phyloP scores from a whole-genome alignment of 1,284 basidiomycete species.

The Irpex sp. region DNA sequence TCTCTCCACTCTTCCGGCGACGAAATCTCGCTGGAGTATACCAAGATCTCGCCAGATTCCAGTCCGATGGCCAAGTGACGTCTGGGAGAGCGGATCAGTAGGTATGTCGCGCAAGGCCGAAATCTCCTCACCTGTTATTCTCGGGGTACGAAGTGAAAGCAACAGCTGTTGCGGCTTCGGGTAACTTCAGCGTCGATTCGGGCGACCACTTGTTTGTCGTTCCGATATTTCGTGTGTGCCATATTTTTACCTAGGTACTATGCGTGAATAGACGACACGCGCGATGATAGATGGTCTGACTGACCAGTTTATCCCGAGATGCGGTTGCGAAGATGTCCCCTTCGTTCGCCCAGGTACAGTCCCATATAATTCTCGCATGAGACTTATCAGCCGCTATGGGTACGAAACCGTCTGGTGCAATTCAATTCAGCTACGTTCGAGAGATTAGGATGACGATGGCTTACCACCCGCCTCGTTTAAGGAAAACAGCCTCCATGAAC shows the following conservation, averaged over 20 bases:
- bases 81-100: conserved; percentile 30
- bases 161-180: conserved; percentile 70
- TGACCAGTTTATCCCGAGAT: conserved; percentile 92
- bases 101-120: neutral
- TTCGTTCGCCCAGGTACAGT: conserved; percentile 80
- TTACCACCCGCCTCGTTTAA: conserved; percentile 35
- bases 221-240: conserved; percentile 38
- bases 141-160: conserved; percentile 48
- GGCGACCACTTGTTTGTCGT: conserved; percentile 44
- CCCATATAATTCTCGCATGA: conserved; percentile 94
- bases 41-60: conserved; percentile 63
- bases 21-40: conserved; percentile 42
- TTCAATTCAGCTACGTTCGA: neutral
- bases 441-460: conserved; percentile 6
- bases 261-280: neutral
- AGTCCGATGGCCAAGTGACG: conserved; percentile 65
- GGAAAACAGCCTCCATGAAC: conserved; percentile 88
- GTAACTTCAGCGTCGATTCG: conserved; percentile 52
- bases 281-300: conserved; percentile 13
- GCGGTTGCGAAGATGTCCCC: conserved; percentile 86
- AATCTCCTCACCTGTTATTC: conserved; percentile 35
- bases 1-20: conserved; percentile 45
- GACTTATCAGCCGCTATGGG: conserved; percentile 74
- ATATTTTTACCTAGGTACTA: conserved; percentile 63
- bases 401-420: conserved; percentile 44